A percentile compares a stretch with the other conserved stretches of the same genome.
These are phyloP conservation scores for Colletotrichum sp. DNA, from an alignment of 2,329 filamentous ascomycete genomes.

Conservation along the genomic window DNA sequence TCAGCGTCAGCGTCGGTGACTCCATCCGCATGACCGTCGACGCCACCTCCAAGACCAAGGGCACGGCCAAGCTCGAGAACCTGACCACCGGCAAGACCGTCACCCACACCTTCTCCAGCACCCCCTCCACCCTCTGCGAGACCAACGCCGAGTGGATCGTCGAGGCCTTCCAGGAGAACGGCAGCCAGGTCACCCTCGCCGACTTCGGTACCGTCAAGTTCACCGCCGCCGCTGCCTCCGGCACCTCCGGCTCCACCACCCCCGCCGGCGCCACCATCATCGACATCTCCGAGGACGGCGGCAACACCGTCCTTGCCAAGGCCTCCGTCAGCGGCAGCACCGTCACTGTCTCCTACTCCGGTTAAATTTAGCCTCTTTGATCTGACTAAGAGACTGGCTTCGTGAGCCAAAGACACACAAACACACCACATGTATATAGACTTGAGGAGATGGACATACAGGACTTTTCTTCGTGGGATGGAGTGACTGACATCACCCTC, in stretches of 20 bases:
- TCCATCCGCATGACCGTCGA: slow-evolving; percentile 30
- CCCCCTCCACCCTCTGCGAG: slow-evolving; percentile 51
- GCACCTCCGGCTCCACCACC: slow-evolving; percentile 22
- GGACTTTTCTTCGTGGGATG: not conserved
- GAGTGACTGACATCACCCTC: not conserved
- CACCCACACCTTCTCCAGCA: slow-evolving; percentile 53
- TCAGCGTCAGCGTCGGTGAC: slow-evolving; percentile 33
- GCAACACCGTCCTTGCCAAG: slow-evolving; percentile 9
- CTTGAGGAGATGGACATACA: not conserved
- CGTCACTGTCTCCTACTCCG: slow-evolving; percentile 10
- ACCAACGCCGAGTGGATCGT: slow-evolving; percentile 70
- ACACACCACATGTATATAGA: not conserved
- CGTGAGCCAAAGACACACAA: not conserved
- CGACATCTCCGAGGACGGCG: slow-evolving; percentile 19
- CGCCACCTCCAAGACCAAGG: slow-evolving; percentile 27
- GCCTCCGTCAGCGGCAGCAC: slow-evolving; percentile 12
- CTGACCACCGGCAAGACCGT: slow-evolving; percentile 55
- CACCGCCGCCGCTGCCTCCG: slow-evolving; percentile 26
- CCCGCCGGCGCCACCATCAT: slow-evolving; percentile 23
- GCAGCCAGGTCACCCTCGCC: slow-evolving; percentile 30
- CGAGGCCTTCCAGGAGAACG: slow-evolving; percentile 43
- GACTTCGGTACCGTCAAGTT: slow-evolving; percentile 34
- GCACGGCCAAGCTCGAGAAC: slow-evolving; percentile 46
- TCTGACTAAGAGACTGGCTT: not conserved
- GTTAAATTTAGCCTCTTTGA: not conserved